Evolutionary conservation across 352 stramenopile genomes (phyloP), one percentile per base, ranked within the genome.

Genomic region (Phytopythium oedochilum): DNA sequence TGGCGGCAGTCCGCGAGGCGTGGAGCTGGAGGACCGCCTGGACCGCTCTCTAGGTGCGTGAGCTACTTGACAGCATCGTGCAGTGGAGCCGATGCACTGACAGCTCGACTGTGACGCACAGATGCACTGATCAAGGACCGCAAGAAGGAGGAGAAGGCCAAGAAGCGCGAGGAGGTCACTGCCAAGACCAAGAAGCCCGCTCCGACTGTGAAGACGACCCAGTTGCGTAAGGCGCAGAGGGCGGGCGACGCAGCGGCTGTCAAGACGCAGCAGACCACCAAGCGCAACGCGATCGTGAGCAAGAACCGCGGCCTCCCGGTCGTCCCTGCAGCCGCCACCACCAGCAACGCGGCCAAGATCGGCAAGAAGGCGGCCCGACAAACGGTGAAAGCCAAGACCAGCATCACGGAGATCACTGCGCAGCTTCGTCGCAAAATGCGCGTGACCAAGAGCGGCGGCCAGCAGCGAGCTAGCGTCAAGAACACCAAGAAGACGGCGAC

Each of bases 71-170:
- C 15, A 32, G 7, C 25, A 18, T 12, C 14, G 4, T 31, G 2
- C 55, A 5, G 3, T 57, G 22, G 2, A 20, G 18, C 6, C 14
- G 10, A 14, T 53, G 29, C 38, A 71, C 36, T 53, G 8, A 51
- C 22, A 15, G 38, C 3, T 49, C 15, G 47, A n/a, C 15, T 32
- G 20, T 43, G n/a, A 29, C 10, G 4, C 9, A 32, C 40, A 71
- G 79, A 89, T 53, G 77, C 78, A n/a, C 46, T 88, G 40, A 89
- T 88, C 60, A 88, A 88, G 57, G 75, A 87, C 53, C 73, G 77
- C 39, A 64, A 64, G 63, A 86, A 83, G 49, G 72, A 86, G 49
- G 39, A 70, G 56, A 84, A 89, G 52, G 40, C 51, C 29, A 67
- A 68, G 62, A 80, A 83, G n/a, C 66, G 79, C 25, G 71, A 78